Conservation (phyloP, 1,139 yeast genomes). For the Geotrichum australiense region DNA sequence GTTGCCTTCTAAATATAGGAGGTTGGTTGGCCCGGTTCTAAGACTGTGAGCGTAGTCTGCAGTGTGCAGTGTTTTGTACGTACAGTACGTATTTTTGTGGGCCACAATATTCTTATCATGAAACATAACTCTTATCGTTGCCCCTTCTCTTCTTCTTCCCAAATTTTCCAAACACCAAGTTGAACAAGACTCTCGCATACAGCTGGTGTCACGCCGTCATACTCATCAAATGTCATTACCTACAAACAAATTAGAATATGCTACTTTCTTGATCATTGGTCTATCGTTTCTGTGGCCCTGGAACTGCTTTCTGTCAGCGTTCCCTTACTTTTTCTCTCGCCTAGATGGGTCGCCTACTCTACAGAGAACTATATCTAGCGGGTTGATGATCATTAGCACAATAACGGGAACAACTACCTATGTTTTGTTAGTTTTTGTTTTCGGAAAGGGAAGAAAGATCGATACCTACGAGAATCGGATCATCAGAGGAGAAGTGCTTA, state of each 20-base stretch:
- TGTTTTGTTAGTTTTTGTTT: conserved; percentile 46
- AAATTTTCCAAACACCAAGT: no score
- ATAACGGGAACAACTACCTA: conserved; percentile 58
- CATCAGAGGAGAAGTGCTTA: conserved; percentile 50
- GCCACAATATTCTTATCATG: no score
- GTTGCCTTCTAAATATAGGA: no score
- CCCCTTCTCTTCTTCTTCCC: no score
- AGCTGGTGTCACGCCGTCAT: no score
- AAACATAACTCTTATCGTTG: no score
- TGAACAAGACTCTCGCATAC: no score
- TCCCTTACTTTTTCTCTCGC: conserved; percentile 52
- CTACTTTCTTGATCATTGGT: conserved; percentile 13
- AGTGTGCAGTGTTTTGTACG: no score
- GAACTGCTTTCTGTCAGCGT: conserved; percentile 85
- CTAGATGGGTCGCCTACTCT: conserved; percentile 6
- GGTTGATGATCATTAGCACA: conserved; percentile 88
- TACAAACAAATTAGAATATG: conserved; percentile 9
- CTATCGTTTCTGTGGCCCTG: conserved; percentile 75
- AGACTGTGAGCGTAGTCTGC: no score
- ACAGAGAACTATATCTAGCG: conserved; percentile 56
- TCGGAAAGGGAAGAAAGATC: conserved; percentile 43
- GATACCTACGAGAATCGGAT: conserved; percentile 54
- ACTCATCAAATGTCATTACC: no score
- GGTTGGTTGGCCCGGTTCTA: no score
- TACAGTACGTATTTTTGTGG: no score